These are phyloP conservation scores for Elongisporangium anandrum DNA, from an alignment of 352 stramenopile species.

Conservation along the genomic window DNA sequence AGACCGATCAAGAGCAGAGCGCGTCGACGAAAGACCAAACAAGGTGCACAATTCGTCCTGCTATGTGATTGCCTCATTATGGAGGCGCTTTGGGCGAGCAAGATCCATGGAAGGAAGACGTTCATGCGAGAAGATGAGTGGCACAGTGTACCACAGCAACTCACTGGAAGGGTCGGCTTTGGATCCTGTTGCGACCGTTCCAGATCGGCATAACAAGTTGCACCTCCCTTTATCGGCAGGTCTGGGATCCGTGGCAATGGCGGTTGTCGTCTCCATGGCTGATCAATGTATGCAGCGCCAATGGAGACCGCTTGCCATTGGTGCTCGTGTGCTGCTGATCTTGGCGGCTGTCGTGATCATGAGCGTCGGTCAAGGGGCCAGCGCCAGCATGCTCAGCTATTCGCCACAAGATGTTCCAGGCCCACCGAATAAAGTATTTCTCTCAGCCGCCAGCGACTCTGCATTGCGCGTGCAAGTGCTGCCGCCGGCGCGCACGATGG, in stretches of 20 bases:
- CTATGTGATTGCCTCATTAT: neutral
- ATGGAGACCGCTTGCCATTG: constrained; percentile 1
- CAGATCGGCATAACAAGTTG: neutral
- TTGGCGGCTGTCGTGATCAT: neutral
- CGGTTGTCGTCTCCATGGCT: neutral
- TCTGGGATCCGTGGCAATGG: neutral
- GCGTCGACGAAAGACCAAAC: neutral
- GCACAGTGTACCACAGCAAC: neutral
- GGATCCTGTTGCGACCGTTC: neutral
- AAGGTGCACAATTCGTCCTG: neutral
- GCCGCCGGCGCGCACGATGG: constrained; percentile 44
- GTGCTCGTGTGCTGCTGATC: constrained; percentile 5
- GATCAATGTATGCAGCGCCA: neutral
- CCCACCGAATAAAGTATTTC: constrained; percentile 55
- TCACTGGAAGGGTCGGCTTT: neutral
- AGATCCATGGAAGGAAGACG: neutral
- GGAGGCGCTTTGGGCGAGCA: too few species aligned
- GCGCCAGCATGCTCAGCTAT: constrained; percentile 23
- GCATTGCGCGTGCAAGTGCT: constrained; percentile 61
- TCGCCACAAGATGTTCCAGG: constrained; percentile 63
- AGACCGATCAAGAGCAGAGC: neutral
- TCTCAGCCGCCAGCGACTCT: constrained; percentile 38
- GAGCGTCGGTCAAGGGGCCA: neutral
- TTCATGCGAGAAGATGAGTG: neutral
- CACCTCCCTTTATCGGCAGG: neutral